Evolutionary conservation across 2,329 filamentous ascomycete species (phyloP).

Genomic region (Dryadomyces quercus-mongolicae): DNA sequence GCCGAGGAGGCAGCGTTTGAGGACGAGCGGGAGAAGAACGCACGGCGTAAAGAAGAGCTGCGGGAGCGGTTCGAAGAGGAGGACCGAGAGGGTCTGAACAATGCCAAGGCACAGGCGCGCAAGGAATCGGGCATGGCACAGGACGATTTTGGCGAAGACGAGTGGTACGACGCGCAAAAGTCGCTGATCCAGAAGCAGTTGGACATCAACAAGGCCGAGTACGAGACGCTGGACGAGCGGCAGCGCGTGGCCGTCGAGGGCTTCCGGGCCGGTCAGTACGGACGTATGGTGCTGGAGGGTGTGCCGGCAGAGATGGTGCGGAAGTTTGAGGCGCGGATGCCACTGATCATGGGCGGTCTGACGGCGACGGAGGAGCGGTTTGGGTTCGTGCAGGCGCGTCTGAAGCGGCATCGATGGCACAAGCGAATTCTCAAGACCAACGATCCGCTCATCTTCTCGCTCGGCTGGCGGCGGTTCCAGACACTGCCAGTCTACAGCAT

Average conservation of each 20-base stretch:
- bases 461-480: slow-evolving; percentile 95
- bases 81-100: slow-evolving; percentile 89
- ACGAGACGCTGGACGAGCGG: slow-evolving; percentile 71
- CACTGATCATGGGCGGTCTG: slow-evolving; percentile 83
- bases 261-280: slow-evolving; percentile 84
- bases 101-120: slow-evolving; percentile 70
- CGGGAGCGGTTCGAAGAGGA: slow-evolving; percentile 94
- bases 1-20: slow-evolving; percentile 26
- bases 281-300: slow-evolving; percentile 75
- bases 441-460: slow-evolving; percentile 90
- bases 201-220: slow-evolving; percentile 92
- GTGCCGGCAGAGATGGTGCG: slow-evolving; percentile 84
- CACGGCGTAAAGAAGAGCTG: slow-evolving; percentile 84
- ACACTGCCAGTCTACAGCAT: slow-evolving; percentile 88
- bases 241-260: slow-evolving; percentile 81
- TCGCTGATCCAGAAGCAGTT: slow-evolving; percentile 88
- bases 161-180: slow-evolving; percentile 98
- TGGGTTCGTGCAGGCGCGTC: slow-evolving; percentile 87
- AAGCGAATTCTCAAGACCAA: slow-evolving; percentile 99
- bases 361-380: slow-evolving; percentile 90
- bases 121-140: slow-evolving; percentile 46
- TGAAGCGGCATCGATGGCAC: slow-evolving; percentile 97
- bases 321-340: slow-evolving; percentile 69
- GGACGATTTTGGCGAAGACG: slow-evolving; percentile 88
- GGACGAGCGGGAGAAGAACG: slow-evolving; percentile 82